Evolutionary conservation across 345 rosid species (phyloP).

Genomic region (Rhodomyrtus tomentosa): DNA sequence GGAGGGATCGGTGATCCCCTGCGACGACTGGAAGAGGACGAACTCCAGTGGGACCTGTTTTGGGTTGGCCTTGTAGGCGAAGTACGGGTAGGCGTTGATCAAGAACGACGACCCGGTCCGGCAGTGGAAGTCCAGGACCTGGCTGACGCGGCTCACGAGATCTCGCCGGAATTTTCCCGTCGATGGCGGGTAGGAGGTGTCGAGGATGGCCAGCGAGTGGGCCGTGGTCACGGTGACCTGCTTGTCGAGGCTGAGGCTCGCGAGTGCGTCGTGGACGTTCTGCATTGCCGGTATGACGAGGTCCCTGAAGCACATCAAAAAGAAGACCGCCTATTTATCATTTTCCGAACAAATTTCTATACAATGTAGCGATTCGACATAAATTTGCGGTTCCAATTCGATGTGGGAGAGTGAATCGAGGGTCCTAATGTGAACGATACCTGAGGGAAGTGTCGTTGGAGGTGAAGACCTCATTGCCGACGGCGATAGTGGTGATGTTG

Average conservation of each 20-base stretch:
- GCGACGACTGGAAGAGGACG: conserved; percentile 31
- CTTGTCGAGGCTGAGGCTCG: conserved; percentile 14
- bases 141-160: conserved; percentile 10
- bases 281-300: conserved; percentile 33
- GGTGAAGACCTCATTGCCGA: conserved; percentile 40
- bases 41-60: conserved; percentile 26
- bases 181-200: conserved; percentile 41
- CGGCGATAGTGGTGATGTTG: conserved; percentile 27
- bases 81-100: conserved; percentile 38
- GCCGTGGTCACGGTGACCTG: conserved; percentile 34
- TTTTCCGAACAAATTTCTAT: not conserved
- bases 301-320: not conserved
- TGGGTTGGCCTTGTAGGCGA: conserved; percentile 33
- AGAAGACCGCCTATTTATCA: not conserved
- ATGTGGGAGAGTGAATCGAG: not conserved
- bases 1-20: conserved; percentile 23
- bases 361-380: not conserved
- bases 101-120: conserved; percentile 28
- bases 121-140: conserved; percentile 20
- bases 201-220: conserved; percentile 31
- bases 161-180: conserved; percentile 30
- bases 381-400: not conserved
- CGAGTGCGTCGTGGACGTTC: conserved; percentile 21
- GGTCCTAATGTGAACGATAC: not conserved
- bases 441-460: conserved; percentile 18